These are phyloP conservation scores for Cadophora gregata DNA, from an alignment of 2,329 filamentous ascomycete species.

Conservation along the genomic window DNA sequence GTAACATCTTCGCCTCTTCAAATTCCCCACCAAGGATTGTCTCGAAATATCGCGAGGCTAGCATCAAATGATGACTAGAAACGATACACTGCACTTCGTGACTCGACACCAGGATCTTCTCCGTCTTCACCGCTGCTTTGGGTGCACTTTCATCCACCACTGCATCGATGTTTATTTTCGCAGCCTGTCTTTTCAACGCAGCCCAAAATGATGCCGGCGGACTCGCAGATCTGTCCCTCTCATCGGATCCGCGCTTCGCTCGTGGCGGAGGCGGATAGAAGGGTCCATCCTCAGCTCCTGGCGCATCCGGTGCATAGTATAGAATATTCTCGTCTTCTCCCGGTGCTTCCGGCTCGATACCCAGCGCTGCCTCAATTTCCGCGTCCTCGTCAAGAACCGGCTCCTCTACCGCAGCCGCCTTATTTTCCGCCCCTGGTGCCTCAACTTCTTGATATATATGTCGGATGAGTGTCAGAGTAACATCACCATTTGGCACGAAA, in stretches of 20 bases:
- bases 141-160: constrained; percentile 13
- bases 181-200: constrained; percentile 33
- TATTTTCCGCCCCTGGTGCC: constrained; percentile 5
- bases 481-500: constrained; percentile 40
- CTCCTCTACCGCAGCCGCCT: constrained; percentile 8
- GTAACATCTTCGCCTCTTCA: constrained; percentile 25
- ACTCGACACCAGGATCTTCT: constrained; percentile 17
- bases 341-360: constrained; percentile 21
- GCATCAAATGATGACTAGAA: constrained; percentile 37
- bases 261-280: constrained; percentile 34
- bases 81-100: constrained; percentile 34
- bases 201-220: constrained; percentile 38
- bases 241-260: constrained; percentile 32
- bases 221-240: constrained; percentile 33
- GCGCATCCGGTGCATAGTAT: constrained; percentile 37
- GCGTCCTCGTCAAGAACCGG: constrained; percentile 27
- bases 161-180: constrained; percentile 17
- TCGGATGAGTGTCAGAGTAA: constrained; percentile 34
- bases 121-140: constrained; percentile 8
- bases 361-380: constrained; percentile 23
- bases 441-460: constrained; percentile 26
- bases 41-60: constrained; percentile 33
- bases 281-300: constrained; percentile 29
- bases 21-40: constrained; percentile 27
- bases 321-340: constrained; percentile 30